Base-by-base conservation (phyloP, 169 alveolate species). In the Eimeria acervulina region DNA sequence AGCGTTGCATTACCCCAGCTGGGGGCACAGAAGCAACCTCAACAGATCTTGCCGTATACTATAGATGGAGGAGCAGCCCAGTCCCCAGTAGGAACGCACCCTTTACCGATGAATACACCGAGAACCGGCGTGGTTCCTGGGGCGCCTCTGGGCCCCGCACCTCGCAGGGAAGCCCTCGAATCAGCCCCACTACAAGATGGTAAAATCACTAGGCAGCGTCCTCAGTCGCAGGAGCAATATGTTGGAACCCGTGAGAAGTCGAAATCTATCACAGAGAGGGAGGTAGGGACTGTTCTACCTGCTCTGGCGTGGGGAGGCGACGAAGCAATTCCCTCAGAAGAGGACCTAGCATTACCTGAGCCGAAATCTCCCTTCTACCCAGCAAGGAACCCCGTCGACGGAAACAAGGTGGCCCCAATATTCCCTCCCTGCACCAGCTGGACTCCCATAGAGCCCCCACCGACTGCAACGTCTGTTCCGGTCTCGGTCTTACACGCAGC, bases 371-470 rank as follows among this genome's bases (percentile, higher is more conserved):
- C 94, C 8, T 87, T 87, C n/a, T 87, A 87, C 52, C 94, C 94
- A 40, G 36, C 94, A 26, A 87, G 94, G 52, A 61, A 33, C 83
- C 51, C 78, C 23, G 44, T 33, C 1, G 59, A 31, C 12, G 94
- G 94, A 10, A 63, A 51, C 81, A 87, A 63, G 66, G 59, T 40
- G 81, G 66, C 68, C 70, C 81, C 94, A 40, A 52, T 61, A 23
- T 87, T 87, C 51, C 94, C 94, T 33, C 94, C 94, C 1, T 59
- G 59, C 94, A 87, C 68, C 68, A 87, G 94, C 66, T 87, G 94
- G 94, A 87, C 81, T 42, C 94, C 94, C 83, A 59, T 87, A 26
- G 94, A 87, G 83, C 83, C 94, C 28, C 94, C 94, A 38, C 80
- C 55, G 33, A 26, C 83, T 36, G 94, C 94, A 19, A 52, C 94